A percentile compares a stretch with the other conserved stretches of the same genome.
Conservation (phyloP, 208 protist species). For the Crithidia expoeki region DNA sequence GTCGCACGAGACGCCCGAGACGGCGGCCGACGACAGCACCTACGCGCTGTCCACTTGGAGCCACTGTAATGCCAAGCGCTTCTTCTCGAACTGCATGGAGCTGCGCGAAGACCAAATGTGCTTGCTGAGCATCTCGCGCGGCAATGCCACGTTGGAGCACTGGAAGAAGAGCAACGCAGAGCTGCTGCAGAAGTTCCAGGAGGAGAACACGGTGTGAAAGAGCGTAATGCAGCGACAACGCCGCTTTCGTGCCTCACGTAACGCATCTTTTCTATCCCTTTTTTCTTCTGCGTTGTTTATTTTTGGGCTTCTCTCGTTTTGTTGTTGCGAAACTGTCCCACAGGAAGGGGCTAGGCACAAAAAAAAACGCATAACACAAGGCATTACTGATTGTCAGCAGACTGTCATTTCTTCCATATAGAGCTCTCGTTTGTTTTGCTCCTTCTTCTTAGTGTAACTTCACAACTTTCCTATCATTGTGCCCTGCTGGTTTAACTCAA, state of each 20-base stretch:
- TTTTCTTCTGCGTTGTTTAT: constrained; percentile 11
- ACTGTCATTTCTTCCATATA: too few relatives aligned
- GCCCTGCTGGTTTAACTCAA: too few relatives aligned
- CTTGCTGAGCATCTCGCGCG: constrained; percentile 34
- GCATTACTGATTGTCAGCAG: too few relatives aligned
- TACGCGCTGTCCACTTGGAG: constrained; percentile 74
- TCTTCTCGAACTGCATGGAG: constrained; percentile 79
- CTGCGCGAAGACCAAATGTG: constrained; percentile 62
- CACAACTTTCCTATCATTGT: too few relatives aligned
- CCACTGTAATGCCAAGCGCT: constrained; percentile 72
- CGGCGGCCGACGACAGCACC: constrained; percentile 41
- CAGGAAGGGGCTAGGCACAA: too few relatives aligned
- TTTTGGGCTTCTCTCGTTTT: too few relatives aligned
- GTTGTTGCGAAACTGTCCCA: too few relatives aligned
- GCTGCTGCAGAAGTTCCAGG: constrained; percentile 38
- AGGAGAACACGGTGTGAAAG: constrained; percentile 24
- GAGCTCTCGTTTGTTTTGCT: too few relatives aligned
- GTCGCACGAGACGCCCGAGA: constrained; percentile 43
- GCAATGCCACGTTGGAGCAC: constrained; percentile 47
- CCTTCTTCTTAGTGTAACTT: too few relatives aligned
- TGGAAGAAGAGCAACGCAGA: constrained; percentile 52
- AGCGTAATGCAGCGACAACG: too few relatives aligned
- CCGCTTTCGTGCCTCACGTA: background rate
- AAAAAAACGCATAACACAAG: too few relatives aligned
- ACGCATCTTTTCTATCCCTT: background rate